Percentiles rank a stretch among this genome's conserved stretches.
phyloP scores from a whole-genome alignment of 2,329 filamentous ascomycete genomes.

The Pseudocercospora vitis region DNA sequence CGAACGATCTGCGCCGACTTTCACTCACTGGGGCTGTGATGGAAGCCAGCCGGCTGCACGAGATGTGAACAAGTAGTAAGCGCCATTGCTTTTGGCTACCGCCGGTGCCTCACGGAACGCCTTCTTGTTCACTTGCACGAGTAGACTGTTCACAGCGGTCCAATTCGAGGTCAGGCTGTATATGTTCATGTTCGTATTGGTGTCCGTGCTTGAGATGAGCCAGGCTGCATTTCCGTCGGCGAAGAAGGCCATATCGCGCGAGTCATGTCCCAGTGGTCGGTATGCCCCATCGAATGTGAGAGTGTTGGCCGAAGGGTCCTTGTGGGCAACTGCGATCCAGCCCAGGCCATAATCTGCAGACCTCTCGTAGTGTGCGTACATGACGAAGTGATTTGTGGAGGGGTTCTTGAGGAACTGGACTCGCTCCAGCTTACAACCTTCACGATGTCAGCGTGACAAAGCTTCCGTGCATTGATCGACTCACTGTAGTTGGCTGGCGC shows the following conservation, averaged over 20 bases:
- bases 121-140: slow-evolving; percentile 21
- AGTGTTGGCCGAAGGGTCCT: slow-evolving; percentile 13
- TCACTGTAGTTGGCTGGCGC: slow-evolving; percentile 10
- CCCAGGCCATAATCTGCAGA: slow-evolving; percentile 24
- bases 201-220: slow-evolving; percentile 24
- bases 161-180: slow-evolving; percentile 26
- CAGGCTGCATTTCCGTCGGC: slow-evolving; percentile 21
- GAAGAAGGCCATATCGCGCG: slow-evolving; percentile 29
- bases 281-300: slow-evolving; percentile 26
- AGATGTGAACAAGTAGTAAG: slow-evolving; percentile 27
- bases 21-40: slow-evolving; percentile 18
- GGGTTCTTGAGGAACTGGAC: slow-evolving; percentile 21
- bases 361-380: slow-evolving; percentile 29
- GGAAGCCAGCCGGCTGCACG: slow-evolving; percentile 28
- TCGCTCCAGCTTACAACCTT: slow-evolving; percentile 25
- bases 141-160: slow-evolving; percentile 20
- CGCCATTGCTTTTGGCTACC: slow-evolving; percentile 19
- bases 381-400: slow-evolving; percentile 19
- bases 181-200: slow-evolving; percentile 28
- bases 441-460: background rate
- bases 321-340: slow-evolving; percentile 28
- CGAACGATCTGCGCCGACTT: too few species aligned
- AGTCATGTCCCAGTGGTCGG: slow-evolving; percentile 24
- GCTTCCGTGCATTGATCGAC: background rate
- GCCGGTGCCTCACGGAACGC: slow-evolving; percentile 25